Conservation (phyloP, 2,329 filamentous ascomycete species). For the Diplodia scrobiculata region DNA sequence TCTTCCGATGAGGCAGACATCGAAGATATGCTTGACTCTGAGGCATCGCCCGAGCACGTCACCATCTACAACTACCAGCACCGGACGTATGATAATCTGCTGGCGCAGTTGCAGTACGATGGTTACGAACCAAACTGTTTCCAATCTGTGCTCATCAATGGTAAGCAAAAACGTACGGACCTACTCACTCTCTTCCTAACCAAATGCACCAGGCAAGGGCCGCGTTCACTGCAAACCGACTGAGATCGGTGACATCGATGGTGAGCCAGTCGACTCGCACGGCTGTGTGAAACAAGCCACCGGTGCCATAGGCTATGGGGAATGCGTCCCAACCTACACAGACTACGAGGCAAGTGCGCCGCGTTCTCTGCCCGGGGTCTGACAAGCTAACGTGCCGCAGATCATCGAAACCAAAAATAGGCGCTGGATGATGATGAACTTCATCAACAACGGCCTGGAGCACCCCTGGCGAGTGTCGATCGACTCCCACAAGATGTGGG, state of each 20-base stretch:
- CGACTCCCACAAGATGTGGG: conserved; percentile 9
- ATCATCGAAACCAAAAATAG: conserved; percentile 1
- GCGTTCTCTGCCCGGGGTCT: accelerated
- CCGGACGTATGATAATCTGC: not conserved
- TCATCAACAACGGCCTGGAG: conserved; percentile 10
- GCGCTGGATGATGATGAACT: conserved; percentile 18
- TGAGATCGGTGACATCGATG: not conserved
- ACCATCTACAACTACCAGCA: conserved; percentile 7
- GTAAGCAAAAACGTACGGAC: not conserved
- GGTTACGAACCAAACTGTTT: conserved; percentile 6
- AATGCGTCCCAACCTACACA: not conserved
- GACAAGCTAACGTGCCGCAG: not conserved
- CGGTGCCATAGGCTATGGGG: not conserved
- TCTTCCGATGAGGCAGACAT: conserved; percentile 8
- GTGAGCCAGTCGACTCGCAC: not conserved
- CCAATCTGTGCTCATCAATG: conserved; percentile 7
- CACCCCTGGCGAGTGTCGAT: conserved; percentile 1
- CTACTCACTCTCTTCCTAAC: not conserved
- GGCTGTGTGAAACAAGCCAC: not conserved
- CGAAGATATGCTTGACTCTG: conserved; percentile 5
- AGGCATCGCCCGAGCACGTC: conserved; percentile 4
- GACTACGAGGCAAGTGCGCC: not conserved
- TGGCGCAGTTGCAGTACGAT: conserved; percentile 1
- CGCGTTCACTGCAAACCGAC: conserved; percentile 9
- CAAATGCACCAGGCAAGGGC: not conserved